Evolutionary conservation across 2,329 filamentous ascomycete species (phyloP).

Genomic region (Raffaelea deltoideospora): DNA sequence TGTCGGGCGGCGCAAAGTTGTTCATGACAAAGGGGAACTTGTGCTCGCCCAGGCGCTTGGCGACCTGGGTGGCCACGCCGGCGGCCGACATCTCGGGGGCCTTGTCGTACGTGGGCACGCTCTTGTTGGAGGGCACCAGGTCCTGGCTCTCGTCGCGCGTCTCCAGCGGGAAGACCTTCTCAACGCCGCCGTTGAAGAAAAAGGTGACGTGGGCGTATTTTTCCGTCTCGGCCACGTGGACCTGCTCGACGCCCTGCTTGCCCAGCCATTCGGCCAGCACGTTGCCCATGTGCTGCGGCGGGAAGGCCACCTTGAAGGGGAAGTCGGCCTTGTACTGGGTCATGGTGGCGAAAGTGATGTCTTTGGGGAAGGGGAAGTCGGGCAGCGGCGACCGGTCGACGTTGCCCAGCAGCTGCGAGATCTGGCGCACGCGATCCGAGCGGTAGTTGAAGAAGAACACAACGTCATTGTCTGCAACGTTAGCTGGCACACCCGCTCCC

Average conservation of each 20-base stretch:
- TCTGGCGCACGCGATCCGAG: conserved; percentile 90
- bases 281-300: conserved; percentile 91
- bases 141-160: conserved; percentile 69
- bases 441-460: conserved; percentile 99
- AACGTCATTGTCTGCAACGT: conserved; percentile 75
- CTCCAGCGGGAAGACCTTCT: conserved; percentile 90
- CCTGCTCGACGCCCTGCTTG: conserved; percentile 80
- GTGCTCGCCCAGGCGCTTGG: conserved; percentile 69
- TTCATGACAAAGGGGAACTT: conserved; percentile 98
- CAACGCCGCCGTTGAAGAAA: conserved; percentile 98
- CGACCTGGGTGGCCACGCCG: conserved; percentile 76
- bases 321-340: conserved; percentile 96
- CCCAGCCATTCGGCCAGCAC: conserved; percentile 95
- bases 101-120: conserved; percentile 84
- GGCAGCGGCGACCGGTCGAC: conserved; percentile 81
- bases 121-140: conserved; percentile 75
- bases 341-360: conserved; percentile 83
- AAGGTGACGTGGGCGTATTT: conserved; percentile 99
- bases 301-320: conserved; percentile 81
- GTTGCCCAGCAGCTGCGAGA: conserved; percentile 85
- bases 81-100: conserved; percentile 93
- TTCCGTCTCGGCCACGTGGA: conserved; percentile 94
- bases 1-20: conserved; percentile 98
- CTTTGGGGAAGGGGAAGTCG: conserved; percentile 84
- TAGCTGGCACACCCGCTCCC: too few species aligned